Conservation (phyloP, 306 rosid genomes). For the Quercus wislizeni region DNA sequence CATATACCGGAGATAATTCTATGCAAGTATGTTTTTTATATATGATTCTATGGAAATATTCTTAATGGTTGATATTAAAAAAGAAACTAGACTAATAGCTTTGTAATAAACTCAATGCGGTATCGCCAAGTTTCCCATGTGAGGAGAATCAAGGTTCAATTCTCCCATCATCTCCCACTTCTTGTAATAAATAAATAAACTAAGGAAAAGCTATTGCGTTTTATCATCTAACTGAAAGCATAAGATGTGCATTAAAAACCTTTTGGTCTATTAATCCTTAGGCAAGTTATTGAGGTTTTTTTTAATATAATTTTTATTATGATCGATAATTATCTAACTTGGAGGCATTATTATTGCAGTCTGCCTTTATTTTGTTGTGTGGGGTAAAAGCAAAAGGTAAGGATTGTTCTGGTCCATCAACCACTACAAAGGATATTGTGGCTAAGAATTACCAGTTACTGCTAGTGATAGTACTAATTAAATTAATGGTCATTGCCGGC, state of each 20-base stretch:
- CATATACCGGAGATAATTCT: background rate
- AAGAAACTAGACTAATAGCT: no score
- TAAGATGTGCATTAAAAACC: no score
- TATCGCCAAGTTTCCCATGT: no score
- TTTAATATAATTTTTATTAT: background rate
- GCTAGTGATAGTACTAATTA: background rate
- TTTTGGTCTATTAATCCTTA: no score
- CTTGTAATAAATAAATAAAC: no score
- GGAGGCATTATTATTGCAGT: conserved; percentile 59
- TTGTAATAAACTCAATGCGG: no score
- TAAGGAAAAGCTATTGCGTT: no score
- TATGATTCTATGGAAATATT: background rate
- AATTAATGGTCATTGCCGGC: no score
- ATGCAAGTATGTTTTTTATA: no score
- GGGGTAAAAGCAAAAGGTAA: conserved; percentile 64
- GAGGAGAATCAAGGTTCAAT: no score
- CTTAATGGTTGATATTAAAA: background rate
- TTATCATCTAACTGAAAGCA: no score
- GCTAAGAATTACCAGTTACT: conserved; percentile 17
- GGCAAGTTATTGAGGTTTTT: background rate
- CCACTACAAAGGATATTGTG: conserved; percentile 2
- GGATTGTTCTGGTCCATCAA: conserved; percentile 37
- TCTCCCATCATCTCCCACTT: no score
- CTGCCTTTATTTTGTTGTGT: conserved; percentile 73
- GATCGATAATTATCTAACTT: conserved; percentile 5